These are phyloP conservation scores for Clarireedia paspali DNA, from an alignment of 2,329 filamentous ascomycete species.

Conservation along the genomic window DNA sequence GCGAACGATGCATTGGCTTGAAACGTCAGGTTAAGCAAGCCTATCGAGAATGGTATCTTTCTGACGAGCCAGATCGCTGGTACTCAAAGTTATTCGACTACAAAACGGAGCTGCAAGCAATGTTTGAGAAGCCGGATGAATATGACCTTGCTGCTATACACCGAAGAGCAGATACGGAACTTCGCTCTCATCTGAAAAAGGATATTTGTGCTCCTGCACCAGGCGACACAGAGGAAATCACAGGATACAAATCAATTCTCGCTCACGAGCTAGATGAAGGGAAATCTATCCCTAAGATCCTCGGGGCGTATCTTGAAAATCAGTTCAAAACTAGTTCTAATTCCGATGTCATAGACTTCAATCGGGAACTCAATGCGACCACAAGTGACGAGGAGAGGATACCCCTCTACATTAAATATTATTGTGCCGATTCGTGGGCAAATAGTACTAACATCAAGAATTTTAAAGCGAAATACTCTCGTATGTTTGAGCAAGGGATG, in stretches of 20 bases:
- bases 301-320: constrained; percentile 13
- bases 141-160: constrained; percentile 21
- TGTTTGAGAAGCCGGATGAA: constrained; percentile 17
- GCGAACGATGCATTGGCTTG: constrained; percentile 18
- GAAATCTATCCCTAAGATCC: constrained; percentile 10
- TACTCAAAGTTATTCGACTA: constrained; percentile 15
- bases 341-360: constrained; percentile 10
- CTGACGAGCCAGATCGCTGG: constrained; percentile 19
- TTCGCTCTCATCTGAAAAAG: constrained; percentile 20
- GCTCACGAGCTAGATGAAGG: constrained; percentile 13
- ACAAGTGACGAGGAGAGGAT: constrained; percentile 20
- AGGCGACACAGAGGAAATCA: constrained; percentile 10
- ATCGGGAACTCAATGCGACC: constrained; percentile 14
- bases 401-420: constrained; percentile 22
- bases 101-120: constrained; percentile 14
- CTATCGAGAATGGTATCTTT: constrained; percentile 25
- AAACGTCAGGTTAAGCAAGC: constrained; percentile 20
- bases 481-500: constrained; percentile 21
- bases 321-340: constrained; percentile 8
- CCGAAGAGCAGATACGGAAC: constrained; percentile 12
- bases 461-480: constrained; percentile 26
- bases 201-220: constrained; percentile 15
- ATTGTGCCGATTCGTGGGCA: constrained; percentile 15
- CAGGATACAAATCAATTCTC: constrained; percentile 6
- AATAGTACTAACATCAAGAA: constrained; percentile 21